A percentile compares a stretch with the other conserved stretches of the same genome.
Conservation (phyloP, 768 basidiomycete species). For the Suillus brevipes region DNA sequence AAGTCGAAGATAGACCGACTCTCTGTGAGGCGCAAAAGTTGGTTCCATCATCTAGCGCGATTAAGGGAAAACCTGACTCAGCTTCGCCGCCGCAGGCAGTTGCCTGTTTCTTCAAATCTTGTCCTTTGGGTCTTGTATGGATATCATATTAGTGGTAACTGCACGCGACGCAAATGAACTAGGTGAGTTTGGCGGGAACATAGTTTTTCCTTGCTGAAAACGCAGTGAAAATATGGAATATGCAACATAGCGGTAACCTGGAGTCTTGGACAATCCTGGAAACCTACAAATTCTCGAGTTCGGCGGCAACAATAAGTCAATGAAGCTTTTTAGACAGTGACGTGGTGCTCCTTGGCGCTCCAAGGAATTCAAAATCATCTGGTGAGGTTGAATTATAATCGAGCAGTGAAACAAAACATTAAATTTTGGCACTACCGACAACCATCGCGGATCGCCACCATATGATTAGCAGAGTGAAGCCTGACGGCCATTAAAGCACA, state of each 20-base stretch:
- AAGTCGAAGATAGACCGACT: neutral
- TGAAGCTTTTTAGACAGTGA: neutral
- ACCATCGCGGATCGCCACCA: neutral
- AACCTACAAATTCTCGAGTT: neutral
- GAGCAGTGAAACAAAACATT: neutral
- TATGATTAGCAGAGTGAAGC: neutral
- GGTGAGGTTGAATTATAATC: neutral
- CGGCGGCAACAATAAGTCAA: neutral
- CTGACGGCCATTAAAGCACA: neutral
- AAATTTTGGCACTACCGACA: neutral
- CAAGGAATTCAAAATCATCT: neutral
- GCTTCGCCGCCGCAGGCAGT: neutral
- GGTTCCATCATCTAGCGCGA: neutral
- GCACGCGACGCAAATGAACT: neutral
- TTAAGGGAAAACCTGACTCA: neutral
- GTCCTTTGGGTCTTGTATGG: neutral
- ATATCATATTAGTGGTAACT: neutral
- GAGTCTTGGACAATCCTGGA: neutral
- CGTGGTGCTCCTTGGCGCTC: neutral
- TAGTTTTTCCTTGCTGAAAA: neutral
- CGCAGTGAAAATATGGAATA: neutral
- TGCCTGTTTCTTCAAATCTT: too few species aligned
- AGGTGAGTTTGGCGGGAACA: neutral
- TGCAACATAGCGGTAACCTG: neutral
- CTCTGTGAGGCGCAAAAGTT: neutral